Evolutionary conservation across 2,329 filamentous ascomycete genomes (phyloP).

Genomic region (Talaromyces sp.): DNA sequence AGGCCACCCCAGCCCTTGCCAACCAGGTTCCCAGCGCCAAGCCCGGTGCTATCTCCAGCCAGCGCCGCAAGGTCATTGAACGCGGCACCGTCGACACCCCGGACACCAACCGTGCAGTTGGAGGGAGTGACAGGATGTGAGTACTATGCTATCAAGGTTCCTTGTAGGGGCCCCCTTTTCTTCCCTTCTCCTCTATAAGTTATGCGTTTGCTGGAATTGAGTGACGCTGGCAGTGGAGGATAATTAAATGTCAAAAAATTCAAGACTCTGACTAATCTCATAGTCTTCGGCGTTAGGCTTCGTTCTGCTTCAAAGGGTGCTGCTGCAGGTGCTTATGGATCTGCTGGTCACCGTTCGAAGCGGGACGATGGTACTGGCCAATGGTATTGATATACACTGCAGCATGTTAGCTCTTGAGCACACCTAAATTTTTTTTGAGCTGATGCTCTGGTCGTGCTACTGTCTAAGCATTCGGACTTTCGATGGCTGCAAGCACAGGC

Average conservation of each 20-base stretch:
- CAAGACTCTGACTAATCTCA: slow-evolving; percentile 74
- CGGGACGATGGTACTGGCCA: slow-evolving; percentile 53
- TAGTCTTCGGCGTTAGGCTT: slow-evolving; percentile 83
- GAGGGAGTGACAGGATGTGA: slow-evolving; percentile 94
- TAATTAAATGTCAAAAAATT: slow-evolving; percentile 46
- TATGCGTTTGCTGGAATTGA: slow-evolving; percentile 71
- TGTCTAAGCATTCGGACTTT: slow-evolving; percentile 29
- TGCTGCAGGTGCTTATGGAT: slow-evolving; percentile 48
- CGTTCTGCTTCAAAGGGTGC: slow-evolving; percentile 75
- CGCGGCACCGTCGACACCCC: slow-evolving; percentile 64
- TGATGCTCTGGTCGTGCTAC: slow-evolving; percentile 20
- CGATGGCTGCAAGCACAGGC: slow-evolving; percentile 30
- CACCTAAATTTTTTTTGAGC: slow-evolving; percentile 20
- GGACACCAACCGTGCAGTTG: slow-evolving; percentile 71
- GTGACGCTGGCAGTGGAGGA: slow-evolving; percentile 70
- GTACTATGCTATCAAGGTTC: slow-evolving; percentile 68
- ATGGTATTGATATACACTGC: slow-evolving; percentile 45
- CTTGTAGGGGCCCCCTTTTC: slow-evolving; percentile 73
- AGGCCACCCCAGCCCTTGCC: slow-evolving; percentile 55
- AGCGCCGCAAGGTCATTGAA: slow-evolving; percentile 81
- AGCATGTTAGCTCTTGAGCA: slow-evolving; percentile 27
- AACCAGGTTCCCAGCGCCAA: slow-evolving; percentile 61
- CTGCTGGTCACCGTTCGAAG: slow-evolving; percentile 52
- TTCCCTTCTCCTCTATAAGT: slow-evolving; percentile 49
- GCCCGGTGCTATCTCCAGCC: slow-evolving; percentile 69